These are phyloP conservation scores for Neurospora cerealis DNA, from an alignment of 495 filamentous ascomycete species.

Conservation along the genomic window DNA sequence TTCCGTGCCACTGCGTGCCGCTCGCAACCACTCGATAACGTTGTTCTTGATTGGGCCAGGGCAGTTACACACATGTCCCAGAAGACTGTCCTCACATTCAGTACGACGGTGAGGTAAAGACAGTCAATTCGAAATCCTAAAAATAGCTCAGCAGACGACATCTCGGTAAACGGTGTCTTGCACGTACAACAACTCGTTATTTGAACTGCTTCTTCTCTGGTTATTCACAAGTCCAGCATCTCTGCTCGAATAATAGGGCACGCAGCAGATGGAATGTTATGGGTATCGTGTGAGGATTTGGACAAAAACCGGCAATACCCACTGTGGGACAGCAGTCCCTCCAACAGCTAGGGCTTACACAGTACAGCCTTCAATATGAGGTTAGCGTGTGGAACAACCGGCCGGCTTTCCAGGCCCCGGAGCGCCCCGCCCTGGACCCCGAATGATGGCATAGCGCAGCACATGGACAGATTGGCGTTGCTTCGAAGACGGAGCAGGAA, in stretches of 20 bases:
- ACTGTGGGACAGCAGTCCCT: neutral
- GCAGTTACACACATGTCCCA: neutral
- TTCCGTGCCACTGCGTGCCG: constrained; percentile 12
- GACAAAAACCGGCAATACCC: neutral
- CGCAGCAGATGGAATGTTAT: neutral
- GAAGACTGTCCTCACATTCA: neutral
- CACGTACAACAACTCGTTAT: neutral
- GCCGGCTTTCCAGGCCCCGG: neutral
- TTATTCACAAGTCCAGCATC: neutral
- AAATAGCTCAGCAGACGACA: neutral
- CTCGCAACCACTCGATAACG: constrained; percentile 10
- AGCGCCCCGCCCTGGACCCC: neutral
- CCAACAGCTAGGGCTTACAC: neutral
- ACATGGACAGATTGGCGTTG: constrained; percentile 1
- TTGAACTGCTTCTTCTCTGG: neutral
- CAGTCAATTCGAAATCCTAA: neutral
- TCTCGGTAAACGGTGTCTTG: neutral
- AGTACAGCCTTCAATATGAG: neutral
- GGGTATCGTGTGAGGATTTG: neutral
- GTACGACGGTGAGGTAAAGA: neutral
- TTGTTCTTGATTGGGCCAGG: constrained; percentile 3
- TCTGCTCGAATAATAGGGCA: neutral
- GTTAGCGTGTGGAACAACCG: neutral
- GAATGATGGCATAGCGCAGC: constrained; percentile 7
- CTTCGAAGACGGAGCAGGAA: neutral